Evolutionary conservation across 192 early-diverging fungal genomes (phyloP).

Genomic region (Backusella mclennaniae): DNA sequence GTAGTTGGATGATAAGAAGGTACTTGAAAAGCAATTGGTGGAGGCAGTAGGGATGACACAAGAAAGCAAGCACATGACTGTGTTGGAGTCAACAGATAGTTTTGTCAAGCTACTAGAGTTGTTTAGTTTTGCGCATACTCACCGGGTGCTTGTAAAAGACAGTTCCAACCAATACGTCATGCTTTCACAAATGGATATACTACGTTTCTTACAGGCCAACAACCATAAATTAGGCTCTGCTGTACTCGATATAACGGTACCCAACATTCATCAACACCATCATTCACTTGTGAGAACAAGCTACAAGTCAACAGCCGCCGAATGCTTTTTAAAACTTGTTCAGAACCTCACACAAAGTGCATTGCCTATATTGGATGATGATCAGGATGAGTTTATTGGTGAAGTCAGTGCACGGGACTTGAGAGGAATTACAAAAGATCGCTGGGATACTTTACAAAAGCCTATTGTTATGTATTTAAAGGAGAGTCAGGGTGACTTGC

Average conservation of each 20-base stretch:
- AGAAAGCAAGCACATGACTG: conserved; percentile 15
- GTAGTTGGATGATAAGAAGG: not conserved
- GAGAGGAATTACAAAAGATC: conserved; percentile 61
- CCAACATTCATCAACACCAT: not conserved
- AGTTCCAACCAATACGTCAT: conserved; percentile 28
- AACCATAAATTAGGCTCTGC: conserved; percentile 48
- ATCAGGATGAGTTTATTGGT: conserved; percentile 55
- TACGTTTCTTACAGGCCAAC: conserved; percentile 47
- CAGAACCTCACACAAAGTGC: conserved; percentile 48
- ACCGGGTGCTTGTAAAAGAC: conserved; percentile 49
- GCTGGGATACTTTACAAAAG: conserved; percentile 54
- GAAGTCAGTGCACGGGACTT: conserved; percentile 75
- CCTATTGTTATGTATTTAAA: conserved; percentile 67
- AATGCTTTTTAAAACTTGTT: conserved; percentile 42
- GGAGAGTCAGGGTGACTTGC: conserved; percentile 44
- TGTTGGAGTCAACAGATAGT: conserved; percentile 11
- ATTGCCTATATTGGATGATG: conserved; percentile 60
- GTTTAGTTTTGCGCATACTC: conserved; percentile 27
- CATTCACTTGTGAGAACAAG: conserved; percentile 29
- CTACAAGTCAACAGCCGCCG: conserved; percentile 42
- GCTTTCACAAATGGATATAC: conserved; percentile 53
- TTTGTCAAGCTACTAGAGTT: not conserved
- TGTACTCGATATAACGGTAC: conserved; percentile 40
- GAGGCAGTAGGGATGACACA: conserved; percentile 26
- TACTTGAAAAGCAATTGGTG: conserved; percentile 10